Evolutionary conservation across 1,284 basidiomycete genomes (phyloP), one percentile per base, ranked within the genome.

Genomic region (Pseudozyma flocculosa): DNA sequence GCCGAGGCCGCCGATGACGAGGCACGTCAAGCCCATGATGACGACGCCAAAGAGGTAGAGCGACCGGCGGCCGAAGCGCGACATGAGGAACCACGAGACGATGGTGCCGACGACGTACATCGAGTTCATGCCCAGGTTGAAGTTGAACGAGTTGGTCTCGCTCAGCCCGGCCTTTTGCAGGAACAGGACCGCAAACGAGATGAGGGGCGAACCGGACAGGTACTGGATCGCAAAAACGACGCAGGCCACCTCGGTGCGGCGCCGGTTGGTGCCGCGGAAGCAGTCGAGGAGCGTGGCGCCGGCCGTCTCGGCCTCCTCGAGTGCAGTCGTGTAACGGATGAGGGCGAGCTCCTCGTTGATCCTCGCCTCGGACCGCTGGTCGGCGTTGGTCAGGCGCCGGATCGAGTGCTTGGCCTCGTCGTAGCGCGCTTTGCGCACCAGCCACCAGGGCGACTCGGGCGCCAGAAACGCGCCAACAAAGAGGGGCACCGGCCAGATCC

Each of bases 21-120:
- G 26, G 19, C 10, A 18, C 5, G 40, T 26, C 5, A 19, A 4
- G 40, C 40, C 23, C 55, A 78, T 56, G 53, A 82, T 79, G 32
- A 76, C 68, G 21, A 83, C 78, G 36, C 83, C 83, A 43, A 57
- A 72, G 45, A 82, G 72, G 76, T 82, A 82, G 38, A 83, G 67
- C 2, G 75, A 69, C 19, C 81, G 78, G 23, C 81, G 79, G 19
- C 81, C 81, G 44, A 77, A 53, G 34, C 59, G 54, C 26, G 26
- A 7, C 17, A 51, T 54, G 73, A 81, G 76, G 54, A 80, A 75
- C 80, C 80, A 81, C 2, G 71, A 78, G 34, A 71, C 58, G 53
- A 80, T 60, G 2, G 79, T 80, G 38, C 80, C 80, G 47, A 79
- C 54, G 32, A 78, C 61, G 34, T 68, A 78, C 50, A 80, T 72